Conservation (phyloP, 2,329 filamentous ascomycete species). For the Uncinocarpus reesii region DNA sequence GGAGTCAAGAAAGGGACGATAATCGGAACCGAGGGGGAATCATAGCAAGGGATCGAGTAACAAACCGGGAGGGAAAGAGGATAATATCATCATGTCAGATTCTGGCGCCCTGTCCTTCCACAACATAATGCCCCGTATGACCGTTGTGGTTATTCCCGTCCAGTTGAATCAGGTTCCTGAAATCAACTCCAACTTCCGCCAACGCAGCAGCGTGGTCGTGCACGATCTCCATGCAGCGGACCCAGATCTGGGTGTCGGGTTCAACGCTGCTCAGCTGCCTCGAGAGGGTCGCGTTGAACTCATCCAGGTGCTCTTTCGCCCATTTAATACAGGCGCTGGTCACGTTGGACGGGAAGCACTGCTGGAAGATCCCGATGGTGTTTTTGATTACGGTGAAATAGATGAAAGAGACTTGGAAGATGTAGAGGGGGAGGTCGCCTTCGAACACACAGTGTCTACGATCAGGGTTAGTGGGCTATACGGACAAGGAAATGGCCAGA, state of each 20-base stretch:
- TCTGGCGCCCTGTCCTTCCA: not conserved
- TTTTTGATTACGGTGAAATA: slow-evolving; percentile 93
- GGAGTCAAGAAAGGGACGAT: too few species aligned
- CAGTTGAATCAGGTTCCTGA: slow-evolving; percentile 58
- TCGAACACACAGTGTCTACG: slow-evolving; percentile 85
- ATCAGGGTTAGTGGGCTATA: slow-evolving; percentile 17
- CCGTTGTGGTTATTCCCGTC: slow-evolving; percentile 3
- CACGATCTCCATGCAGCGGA: slow-evolving; percentile 70
- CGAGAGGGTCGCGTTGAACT: slow-evolving; percentile 72
- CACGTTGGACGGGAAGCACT: slow-evolving; percentile 72
- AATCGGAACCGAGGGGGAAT: too few species aligned
- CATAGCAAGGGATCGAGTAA: too few species aligned
- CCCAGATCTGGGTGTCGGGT: slow-evolving; percentile 63
- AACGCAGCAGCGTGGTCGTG: slow-evolving; percentile 71
- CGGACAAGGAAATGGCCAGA: not conserved
- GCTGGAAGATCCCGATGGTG: slow-evolving; percentile 79
- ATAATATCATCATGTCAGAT: not conserved
- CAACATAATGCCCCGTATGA: not conserved
- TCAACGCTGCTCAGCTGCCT: slow-evolving; percentile 83
- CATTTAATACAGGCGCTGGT: slow-evolving; percentile 95
- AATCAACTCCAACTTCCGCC: slow-evolving; percentile 79
- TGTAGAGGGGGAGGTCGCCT: slow-evolving; percentile 82
- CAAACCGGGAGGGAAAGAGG: too few species aligned
- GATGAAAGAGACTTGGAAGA: slow-evolving; percentile 89
- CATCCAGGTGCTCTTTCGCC: slow-evolving; percentile 91